phyloP scores from a whole-genome alignment of 1,139 yeast species.

The Pichia sorboxylosa region DNA sequence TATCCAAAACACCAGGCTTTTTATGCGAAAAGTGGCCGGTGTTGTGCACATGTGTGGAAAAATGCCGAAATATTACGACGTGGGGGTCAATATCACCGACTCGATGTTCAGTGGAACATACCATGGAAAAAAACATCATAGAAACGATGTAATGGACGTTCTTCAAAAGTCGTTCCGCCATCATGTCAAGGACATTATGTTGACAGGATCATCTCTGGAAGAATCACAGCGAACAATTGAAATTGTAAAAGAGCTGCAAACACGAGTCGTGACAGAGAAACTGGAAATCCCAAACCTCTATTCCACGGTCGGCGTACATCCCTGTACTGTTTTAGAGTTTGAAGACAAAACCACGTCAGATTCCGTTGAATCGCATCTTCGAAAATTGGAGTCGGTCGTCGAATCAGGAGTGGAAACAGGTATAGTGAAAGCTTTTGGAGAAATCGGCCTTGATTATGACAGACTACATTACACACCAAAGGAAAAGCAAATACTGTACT shows the following conservation, averaged over 20 bases:
- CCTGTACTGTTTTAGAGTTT: slow-evolving; percentile 70
- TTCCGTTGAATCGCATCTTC: slow-evolving; percentile 30
- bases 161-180: slow-evolving; percentile 53
- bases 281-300: slow-evolving; percentile 26
- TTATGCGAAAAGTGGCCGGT: no score
- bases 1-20: no score
- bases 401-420: slow-evolving; percentile 38
- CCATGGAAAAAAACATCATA: slow-evolving; percentile 54
- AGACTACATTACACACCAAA: slow-evolving; percentile 65
- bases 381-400: slow-evolving; percentile 38
- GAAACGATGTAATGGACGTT: slow-evolving; percentile 52
- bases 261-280: slow-evolving; percentile 3
- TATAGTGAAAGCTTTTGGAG: slow-evolving; percentile 71
- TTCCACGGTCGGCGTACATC: slow-evolving; percentile 90
- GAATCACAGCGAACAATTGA: slow-evolving; percentile 47
- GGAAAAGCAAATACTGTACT: slow-evolving; percentile 55
- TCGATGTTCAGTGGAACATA: slow-evolving; percentile 77
- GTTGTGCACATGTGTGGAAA: no score
- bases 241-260: slow-evolving; percentile 31
- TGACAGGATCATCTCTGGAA: slow-evolving; percentile 69
- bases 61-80: slow-evolving; percentile 23
- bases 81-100: slow-evolving; percentile 69
- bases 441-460: slow-evolving; percentile 89
- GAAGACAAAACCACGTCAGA: slow-evolving; percentile 15
- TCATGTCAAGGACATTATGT: slow-evolving; percentile 57